Evolutionary conservation across 495 filamentous ascomycete genomes (phyloP), one percentile per base, ranked within the genome.

Genomic region (Tuber borchii): DNA sequence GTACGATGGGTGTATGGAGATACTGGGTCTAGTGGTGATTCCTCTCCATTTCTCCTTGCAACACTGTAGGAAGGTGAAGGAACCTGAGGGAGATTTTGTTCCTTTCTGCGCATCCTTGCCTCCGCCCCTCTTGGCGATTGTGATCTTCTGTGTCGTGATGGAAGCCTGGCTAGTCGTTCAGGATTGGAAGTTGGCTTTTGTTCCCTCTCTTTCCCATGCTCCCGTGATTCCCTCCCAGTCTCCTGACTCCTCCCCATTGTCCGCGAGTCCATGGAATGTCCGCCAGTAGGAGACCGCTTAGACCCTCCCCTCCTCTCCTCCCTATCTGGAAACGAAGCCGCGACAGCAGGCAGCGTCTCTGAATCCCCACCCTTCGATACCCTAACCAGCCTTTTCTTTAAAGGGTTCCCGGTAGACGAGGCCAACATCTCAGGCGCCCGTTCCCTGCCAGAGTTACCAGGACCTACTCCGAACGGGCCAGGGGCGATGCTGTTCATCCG

Each of bases 401-500:
- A 72, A 51, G 73, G 70, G 22, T 71, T 80, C 68, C 65, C 34
- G 42, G 74, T 65, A 61, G 31, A 69, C 20, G 48, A 20, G 46
- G 70, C 56, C 69, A 72, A 34, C 56, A 43, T 39, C 16, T 80
- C 72, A 71, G 80, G 80, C 22, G 74, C 68, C 22, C 76, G 76
- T 42, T 84, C 77, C 44, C 81, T 80, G 37, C 77, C 80, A 37
- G 72, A 76, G 31, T 83, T 83, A 31, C 73, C 73, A 45, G 80
- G 79, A 70, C 82, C 84, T 20, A 86, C 78, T 78, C 88, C 88
- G 79, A 93, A 91, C 9, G 91, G 91, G 0, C 90, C 90, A 31
- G 90, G 90, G 22, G 88, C 87, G 83, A 92, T 90, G 42, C 84
- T 87, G 77, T 92, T 87, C 87, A 92, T 89, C 74, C 88, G 86